Evolutionary conservation across 768 basidiomycete species (phyloP).

Genomic region (Hygrophorus pudorinus): DNA sequence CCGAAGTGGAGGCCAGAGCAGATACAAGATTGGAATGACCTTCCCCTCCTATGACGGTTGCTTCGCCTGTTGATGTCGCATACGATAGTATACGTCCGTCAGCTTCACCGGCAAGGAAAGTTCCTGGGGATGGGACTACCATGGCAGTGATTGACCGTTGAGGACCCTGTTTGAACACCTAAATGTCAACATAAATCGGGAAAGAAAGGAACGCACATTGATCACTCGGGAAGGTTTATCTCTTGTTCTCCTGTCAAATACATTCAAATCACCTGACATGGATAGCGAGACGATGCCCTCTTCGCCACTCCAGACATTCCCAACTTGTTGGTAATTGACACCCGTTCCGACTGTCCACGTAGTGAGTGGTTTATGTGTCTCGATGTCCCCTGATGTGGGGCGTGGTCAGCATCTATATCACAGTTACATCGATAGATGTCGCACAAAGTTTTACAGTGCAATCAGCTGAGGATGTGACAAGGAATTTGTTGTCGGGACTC

Average conservation of each 20-base stretch:
- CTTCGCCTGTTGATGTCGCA: conserved; percentile 36
- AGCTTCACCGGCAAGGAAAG: conserved; percentile 73
- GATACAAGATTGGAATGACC: conserved; percentile 67
- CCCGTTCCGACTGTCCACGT: conserved; percentile 69
- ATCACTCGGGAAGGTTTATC: conserved; percentile 53
- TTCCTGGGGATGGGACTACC: conserved; percentile 31
- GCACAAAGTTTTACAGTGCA: conserved; percentile 81
- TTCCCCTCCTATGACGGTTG: conserved; percentile 41
- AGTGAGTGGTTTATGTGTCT: conserved; percentile 52
- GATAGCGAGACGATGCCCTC: conserved; percentile 75
- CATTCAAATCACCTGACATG: conserved; percentile 68
- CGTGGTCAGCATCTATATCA: neutral
- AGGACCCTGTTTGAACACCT: conserved; percentile 43
- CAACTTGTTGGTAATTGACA: conserved; percentile 77
- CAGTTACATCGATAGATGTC: conserved; percentile 12
- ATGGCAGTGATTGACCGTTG: conserved; percentile 73
- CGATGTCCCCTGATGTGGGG: conserved; percentile 63
- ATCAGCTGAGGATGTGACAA: conserved; percentile 82
- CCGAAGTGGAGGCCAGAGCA: conserved; percentile 40
- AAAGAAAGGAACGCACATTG: conserved; percentile 32
- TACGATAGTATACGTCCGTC: conserved; percentile 71
- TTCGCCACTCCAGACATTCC: conserved; percentile 73
- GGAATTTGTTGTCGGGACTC: conserved; percentile 60
- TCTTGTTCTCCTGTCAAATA: conserved; percentile 67
- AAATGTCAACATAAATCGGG: neutral